Base-by-base conservation (phyloP, 192 early-diverging fungal genomes). In the Obelidium mucronatum region DNA sequence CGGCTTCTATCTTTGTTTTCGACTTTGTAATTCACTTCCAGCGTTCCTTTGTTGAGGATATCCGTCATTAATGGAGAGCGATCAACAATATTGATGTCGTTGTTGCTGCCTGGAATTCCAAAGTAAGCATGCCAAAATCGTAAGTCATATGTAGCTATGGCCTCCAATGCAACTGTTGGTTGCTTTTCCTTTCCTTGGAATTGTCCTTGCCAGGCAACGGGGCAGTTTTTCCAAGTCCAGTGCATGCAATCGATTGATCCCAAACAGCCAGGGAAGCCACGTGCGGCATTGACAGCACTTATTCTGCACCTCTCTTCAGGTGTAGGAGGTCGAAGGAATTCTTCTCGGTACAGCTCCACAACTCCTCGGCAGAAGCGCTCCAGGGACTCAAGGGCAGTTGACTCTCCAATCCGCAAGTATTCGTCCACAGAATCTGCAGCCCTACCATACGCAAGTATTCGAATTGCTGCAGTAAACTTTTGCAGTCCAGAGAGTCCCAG, bases 351-450 rank as follows among this genome's bases (percentile, higher is more conserved):
- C 33, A 65, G 24, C 4, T 65, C 17, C 30, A 65, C 40, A 42
- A 65, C 63, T 6, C 63, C 17, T 19, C 22, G 13, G 40, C 63
- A 65, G 40, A 65, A 65, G 19, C 26, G 63, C 8, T 35, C 36
- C 62, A 86, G 24, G 80, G 81, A 70, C 54, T 87, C 42, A 40
- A 81, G 17, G 63, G 77, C 28, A 52, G 81, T 73, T 63, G 85
- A 26, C 79, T 83, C 24, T 67, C 74, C 55, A 62, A 77, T 40
- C 40, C 64, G 11, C 34, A 56, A 15, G n/a, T 52, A 80, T 48
- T 62, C 74, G 31, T 75, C 74, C 2, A 72, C 36, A 2, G 74
- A 22, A 34, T 75, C 74, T 13, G 74, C 5, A 44, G 74, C 3
- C 22, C 28, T 28, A 2, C 74, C 74, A 51, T 75, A 75, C 11